These are phyloP conservation scores for Epichloe uncinata DNA, from an alignment of 2,329 filamentous ascomycete species.

Conservation along the genomic window DNA sequence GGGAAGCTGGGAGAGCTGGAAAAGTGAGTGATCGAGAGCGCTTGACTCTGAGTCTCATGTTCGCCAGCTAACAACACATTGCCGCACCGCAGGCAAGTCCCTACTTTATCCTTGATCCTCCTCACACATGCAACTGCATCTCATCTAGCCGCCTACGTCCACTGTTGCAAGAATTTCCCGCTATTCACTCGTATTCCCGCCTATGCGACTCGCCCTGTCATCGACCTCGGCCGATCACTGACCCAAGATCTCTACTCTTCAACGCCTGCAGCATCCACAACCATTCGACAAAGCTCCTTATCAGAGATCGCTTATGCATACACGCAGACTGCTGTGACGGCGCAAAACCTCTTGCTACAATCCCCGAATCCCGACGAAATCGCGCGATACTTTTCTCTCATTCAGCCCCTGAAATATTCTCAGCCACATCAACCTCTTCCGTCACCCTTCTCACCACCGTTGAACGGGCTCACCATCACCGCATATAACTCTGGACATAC, in stretches of 20 bases:
- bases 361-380: constrained; percentile 81
- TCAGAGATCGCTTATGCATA: constrained; percentile 46
- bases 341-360: constrained; percentile 45
- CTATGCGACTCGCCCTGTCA: constrained; percentile 88
- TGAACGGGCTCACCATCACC: constrained; percentile 86
- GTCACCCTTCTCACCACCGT: constrained; percentile 74
- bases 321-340: constrained; percentile 34
- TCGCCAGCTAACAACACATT: constrained; percentile 10
- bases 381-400: constrained; percentile 76
- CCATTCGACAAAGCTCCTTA: constrained; percentile 62
- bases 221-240: constrained; percentile 80
- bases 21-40: constrained; percentile 44
- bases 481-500: constrained; percentile 96
- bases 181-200: constrained; percentile 84
- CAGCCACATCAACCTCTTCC: constrained; percentile 85
- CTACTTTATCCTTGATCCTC: constrained; percentile 83
- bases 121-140: constrained; percentile 86
- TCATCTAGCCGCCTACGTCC: constrained; percentile 85
- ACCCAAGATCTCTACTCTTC: constrained; percentile 88
- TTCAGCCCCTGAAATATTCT: constrained; percentile 90
- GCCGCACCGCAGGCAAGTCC: constrained; percentile 54
- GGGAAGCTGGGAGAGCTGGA: constrained; percentile 77
- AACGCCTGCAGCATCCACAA: constrained; percentile 73
- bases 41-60: neutral
- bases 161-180: constrained; percentile 94